Conservation (phyloP, 2,329 filamentous ascomycete species). For the Pezicula radicicola region DNA sequence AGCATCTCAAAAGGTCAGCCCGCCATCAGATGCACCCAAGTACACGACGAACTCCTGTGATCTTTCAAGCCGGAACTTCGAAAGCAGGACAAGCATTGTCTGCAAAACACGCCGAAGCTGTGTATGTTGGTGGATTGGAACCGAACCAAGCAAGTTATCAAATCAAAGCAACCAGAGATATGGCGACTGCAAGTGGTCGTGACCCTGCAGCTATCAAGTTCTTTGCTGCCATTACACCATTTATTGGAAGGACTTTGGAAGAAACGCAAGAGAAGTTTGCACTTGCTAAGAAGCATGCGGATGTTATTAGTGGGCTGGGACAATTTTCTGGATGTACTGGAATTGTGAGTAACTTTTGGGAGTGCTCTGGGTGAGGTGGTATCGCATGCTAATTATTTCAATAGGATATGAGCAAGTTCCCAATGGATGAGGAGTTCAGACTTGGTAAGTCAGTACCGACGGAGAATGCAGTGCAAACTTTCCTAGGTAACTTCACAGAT, state of each 20-base stretch:
- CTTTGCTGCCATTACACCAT: conserved; percentile 60
- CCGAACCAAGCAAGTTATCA: conserved; percentile 57
- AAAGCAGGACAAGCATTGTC: conserved; percentile 61
- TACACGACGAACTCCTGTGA: conserved; percentile 63
- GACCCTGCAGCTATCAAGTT: conserved; percentile 62
- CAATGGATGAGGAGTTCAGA: conserved; percentile 55
- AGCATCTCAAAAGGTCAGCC: background rate
- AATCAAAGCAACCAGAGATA: conserved; percentile 58
- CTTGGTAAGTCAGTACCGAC: background rate
- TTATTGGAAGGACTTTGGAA: conserved; percentile 62
- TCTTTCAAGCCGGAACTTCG: conserved; percentile 67
- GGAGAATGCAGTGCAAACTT: conserved; percentile 33
- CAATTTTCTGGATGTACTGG: conserved; percentile 72
- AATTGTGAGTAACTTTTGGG: conserved; percentile 33
- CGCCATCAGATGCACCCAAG: conserved; percentile 47
- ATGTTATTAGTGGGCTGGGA: conserved; percentile 61
- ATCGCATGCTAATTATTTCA: no score
- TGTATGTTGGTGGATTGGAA: conserved; percentile 63
- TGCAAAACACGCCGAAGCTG: conserved; percentile 63
- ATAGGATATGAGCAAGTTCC: conserved; percentile 49
- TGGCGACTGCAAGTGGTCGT: conserved; percentile 50
- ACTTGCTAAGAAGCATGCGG: conserved; percentile 58
- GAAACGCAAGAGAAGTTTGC: conserved; percentile 61
- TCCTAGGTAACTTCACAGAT: conserved; percentile 30
- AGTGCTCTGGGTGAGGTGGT: no score